Evolutionary conservation across 2,329 filamentous ascomycete genomes (phyloP).

Genomic region (Colletotrichum costaricense): DNA sequence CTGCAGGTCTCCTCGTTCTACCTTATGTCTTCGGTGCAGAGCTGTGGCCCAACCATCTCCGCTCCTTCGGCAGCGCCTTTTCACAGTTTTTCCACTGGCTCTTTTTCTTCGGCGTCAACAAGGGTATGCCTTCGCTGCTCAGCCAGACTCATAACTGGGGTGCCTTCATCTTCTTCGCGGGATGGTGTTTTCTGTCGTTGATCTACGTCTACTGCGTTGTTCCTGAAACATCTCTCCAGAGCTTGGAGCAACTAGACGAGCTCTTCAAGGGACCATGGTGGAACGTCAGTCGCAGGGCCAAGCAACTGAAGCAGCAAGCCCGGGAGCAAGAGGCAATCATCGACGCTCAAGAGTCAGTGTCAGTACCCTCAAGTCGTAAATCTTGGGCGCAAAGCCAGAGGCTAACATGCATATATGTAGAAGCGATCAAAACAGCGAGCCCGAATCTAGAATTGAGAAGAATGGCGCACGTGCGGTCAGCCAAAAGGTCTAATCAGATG

Average conservation of each 20-base stretch:
- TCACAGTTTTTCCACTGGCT: conserved; percentile 54
- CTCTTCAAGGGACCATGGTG: background rate
- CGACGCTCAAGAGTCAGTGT: background rate
- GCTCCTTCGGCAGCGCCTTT: conserved; percentile 55
- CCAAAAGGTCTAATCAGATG: background rate
- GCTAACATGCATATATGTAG: background rate
- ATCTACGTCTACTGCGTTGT: conserved; percentile 52
- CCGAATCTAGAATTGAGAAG: background rate
- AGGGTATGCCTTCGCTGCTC: conserved; percentile 48
- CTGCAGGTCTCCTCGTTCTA: conserved; percentile 47
- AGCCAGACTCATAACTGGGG: conserved; percentile 51
- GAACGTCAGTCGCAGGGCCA: background rate
- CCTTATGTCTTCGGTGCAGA: conserved; percentile 58
- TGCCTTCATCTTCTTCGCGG: conserved; percentile 55
- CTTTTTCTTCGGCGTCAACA: conserved; percentile 53
- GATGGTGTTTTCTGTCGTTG: conserved; percentile 49
- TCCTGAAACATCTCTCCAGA: conserved; percentile 45
- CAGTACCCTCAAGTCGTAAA: background rate
- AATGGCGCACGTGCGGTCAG: background rate
- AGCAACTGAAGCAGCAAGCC: background rate
- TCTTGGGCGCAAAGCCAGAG: background rate
- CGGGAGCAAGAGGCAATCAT: background rate
- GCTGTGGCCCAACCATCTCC: conserved; percentile 57
- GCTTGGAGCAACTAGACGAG: background rate
- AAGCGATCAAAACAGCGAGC: background rate